A percentile compares a stretch with the other conserved stretches of the same genome.
Evolutionary conservation across 2,329 filamentous ascomycete genomes (phyloP).

Genomic region (Alternaria viburni): DNA sequence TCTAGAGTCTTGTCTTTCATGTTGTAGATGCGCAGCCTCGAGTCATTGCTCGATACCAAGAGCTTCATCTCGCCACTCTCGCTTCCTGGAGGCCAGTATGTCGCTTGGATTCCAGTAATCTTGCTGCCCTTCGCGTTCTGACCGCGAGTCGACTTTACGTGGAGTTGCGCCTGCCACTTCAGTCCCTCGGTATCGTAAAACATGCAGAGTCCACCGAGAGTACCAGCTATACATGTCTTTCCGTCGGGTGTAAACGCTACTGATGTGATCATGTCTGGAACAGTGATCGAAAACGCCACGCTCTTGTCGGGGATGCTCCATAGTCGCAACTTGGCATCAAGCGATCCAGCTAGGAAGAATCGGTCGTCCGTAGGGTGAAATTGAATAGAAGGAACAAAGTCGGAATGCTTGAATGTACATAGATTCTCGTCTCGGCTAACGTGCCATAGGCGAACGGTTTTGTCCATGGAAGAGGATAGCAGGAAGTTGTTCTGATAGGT

Average conservation of each 20-base stretch:
- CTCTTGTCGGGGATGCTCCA: constrained; percentile 98
- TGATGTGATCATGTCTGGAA: constrained; percentile 89
- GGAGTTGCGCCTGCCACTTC: constrained; percentile 82
- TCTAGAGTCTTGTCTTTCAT: constrained; percentile 83
- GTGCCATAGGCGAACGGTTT: constrained; percentile 95
- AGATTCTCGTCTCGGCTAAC: constrained; percentile 83
- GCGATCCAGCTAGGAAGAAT: constrained; percentile 92
- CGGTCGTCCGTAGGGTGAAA: constrained; percentile 96
- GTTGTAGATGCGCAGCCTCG: constrained; percentile 87
- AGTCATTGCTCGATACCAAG: constrained; percentile 93
- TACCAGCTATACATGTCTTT: constrained; percentile 85
- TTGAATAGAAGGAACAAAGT: constrained; percentile 92
- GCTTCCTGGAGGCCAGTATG: constrained; percentile 63
- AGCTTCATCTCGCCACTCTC: constrained; percentile 76
- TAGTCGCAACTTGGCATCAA: constrained; percentile 84
- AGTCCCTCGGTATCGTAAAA: constrained; percentile 94
- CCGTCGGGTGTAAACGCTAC: constrained; percentile 94
- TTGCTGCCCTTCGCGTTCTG: constrained; percentile 97
- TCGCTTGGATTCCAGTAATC: constrained; percentile 90
- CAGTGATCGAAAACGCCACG: constrained; percentile 80
- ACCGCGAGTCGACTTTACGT: constrained; percentile 89
- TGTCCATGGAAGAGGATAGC: constrained; percentile 96
- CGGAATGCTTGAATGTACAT: constrained; percentile 91
- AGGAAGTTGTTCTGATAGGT: constrained; percentile 80
- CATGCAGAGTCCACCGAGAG: constrained; percentile 81